Evolutionary conservation across 2,329 filamentous ascomycete species (phyloP).

Genomic region (Aspergillus pseudoglaucus): DNA sequence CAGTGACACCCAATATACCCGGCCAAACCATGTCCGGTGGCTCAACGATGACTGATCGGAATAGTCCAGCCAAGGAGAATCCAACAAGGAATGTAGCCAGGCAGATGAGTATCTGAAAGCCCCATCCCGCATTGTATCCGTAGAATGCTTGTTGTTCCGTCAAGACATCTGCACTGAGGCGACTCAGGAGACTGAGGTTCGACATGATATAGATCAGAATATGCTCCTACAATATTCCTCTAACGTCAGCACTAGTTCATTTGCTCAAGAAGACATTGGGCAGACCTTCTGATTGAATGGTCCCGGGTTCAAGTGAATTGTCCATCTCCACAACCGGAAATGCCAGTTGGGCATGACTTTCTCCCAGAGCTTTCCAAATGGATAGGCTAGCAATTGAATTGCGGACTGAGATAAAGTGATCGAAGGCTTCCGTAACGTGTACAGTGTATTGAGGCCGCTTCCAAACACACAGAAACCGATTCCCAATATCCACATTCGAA

Average conservation of each 20-base stretch:
- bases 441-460: slow-evolving; percentile 12
- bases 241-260: background rate
- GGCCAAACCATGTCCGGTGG: background rate
- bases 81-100: background rate
- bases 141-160: slow-evolving; percentile 24
- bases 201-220: slow-evolving; percentile 23
- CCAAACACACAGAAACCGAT: slow-evolving; percentile 10
- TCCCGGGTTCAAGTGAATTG: slow-evolving; percentile 21
- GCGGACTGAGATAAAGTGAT: slow-evolving; percentile 19
- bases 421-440: slow-evolving; percentile 16
- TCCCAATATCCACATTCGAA: slow-evolving; percentile 13
- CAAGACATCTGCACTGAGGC: slow-evolving; percentile 20
- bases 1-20: background rate
- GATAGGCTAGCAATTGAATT: slow-evolving; percentile 16
- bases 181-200: slow-evolving; percentile 22
- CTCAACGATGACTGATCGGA: background rate
- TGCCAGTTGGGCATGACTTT: slow-evolving; percentile 16
- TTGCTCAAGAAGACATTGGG: background rate
- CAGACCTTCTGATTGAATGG: slow-evolving; percentile 25
- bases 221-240: slow-evolving; percentile 12
- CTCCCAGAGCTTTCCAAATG: slow-evolving; percentile 18
- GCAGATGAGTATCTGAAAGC: background rate
- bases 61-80: background rate
- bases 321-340: slow-evolving; percentile 10
- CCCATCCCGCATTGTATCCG: slow-evolving; percentile 12